These are phyloP conservation scores for Coleophoma cylindrospora DNA, from an alignment of 2,329 filamentous ascomycete genomes.

Conservation along the genomic window DNA sequence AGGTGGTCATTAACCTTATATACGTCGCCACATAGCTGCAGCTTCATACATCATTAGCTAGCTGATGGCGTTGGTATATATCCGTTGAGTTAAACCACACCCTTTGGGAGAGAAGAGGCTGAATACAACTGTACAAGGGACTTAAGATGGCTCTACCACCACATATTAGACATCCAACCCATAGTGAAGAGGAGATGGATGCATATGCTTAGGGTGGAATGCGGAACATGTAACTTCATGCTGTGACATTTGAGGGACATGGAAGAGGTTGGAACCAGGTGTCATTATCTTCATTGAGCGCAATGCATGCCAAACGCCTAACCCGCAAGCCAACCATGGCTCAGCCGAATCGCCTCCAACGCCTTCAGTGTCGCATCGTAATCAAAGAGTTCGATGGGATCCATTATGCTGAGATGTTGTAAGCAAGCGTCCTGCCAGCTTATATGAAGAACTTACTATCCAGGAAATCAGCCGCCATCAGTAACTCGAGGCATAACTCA, in stretches of 20 bases:
- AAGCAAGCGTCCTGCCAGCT: too few species aligned
- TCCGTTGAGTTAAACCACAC: slow-evolving; percentile 1
- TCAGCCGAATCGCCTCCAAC: too few species aligned
- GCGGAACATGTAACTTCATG: background rate
- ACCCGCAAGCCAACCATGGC: too few species aligned
- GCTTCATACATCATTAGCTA: background rate
- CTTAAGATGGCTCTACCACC: slow-evolving; percentile 1
- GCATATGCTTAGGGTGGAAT: slow-evolving; percentile 28
- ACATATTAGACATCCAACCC: slow-evolving; percentile 1
- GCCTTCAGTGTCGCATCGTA: too few species aligned
- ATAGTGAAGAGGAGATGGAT: slow-evolving; percentile 19
- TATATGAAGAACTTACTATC: slow-evolving; percentile 43
- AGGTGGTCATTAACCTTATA: too few species aligned
- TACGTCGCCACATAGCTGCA: too few species aligned
- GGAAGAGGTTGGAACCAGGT: background rate
- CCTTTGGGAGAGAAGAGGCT: background rate
- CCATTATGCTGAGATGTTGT: too few species aligned
- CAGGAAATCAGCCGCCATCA: slow-evolving; percentile 74
- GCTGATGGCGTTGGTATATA: background rate
- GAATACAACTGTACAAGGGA: slow-evolving; percentile 2
- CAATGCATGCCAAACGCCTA: too few species aligned
- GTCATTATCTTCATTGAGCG: too few species aligned
- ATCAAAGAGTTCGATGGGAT: too few species aligned
- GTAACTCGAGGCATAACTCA: slow-evolving; percentile 71
- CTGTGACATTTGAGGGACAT: background rate